These are phyloP conservation scores for Brassica juncea DNA, from an alignment of 345 rosid genomes.

Conservation along the genomic window DNA sequence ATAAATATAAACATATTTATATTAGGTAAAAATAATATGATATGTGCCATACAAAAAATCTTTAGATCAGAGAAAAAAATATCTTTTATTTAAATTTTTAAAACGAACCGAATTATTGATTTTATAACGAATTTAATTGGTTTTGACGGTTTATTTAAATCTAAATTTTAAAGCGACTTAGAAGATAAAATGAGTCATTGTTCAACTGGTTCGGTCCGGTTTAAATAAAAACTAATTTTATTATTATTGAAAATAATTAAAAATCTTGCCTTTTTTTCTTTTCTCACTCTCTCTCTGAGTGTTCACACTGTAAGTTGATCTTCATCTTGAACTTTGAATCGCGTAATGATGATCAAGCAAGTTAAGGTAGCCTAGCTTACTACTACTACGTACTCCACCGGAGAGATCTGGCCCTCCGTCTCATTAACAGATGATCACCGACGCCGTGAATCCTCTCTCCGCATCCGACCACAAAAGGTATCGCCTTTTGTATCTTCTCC, in stretches of 20 bases:
- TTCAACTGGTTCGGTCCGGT: too few relatives aligned
- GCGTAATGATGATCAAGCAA: slow-evolving; percentile 40
- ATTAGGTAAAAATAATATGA: too few relatives aligned
- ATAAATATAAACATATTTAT: too few relatives aligned
- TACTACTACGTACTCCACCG: background rate
- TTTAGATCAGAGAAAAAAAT: too few relatives aligned
- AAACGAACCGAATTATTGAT: too few relatives aligned
- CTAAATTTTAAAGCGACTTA: too few relatives aligned
- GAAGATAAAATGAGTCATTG: too few relatives aligned
- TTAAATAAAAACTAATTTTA: too few relatives aligned
- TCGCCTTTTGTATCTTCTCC: background rate
- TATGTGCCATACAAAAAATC: too few relatives aligned
- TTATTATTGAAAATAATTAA: background rate
- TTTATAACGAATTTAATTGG: too few relatives aligned
- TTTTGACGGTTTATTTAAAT: too few relatives aligned
- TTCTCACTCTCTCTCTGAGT: background rate
- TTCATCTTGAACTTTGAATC: slow-evolving; percentile 36
- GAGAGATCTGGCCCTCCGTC: slow-evolving; percentile 33
- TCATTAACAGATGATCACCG: slow-evolving; percentile 46
- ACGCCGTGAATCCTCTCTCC: slow-evolving; percentile 42
- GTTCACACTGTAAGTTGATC: slow-evolving; percentile 16
- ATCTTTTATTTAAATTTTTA: too few relatives aligned
- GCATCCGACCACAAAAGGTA: slow-evolving; percentile 80
- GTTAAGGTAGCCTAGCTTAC: background rate
- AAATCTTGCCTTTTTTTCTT: slow-evolving; percentile 47